These are phyloP conservation scores for Malus hybrid DNA, from an alignment of 331 rosid genomes.

Conservation along the genomic window DNA sequence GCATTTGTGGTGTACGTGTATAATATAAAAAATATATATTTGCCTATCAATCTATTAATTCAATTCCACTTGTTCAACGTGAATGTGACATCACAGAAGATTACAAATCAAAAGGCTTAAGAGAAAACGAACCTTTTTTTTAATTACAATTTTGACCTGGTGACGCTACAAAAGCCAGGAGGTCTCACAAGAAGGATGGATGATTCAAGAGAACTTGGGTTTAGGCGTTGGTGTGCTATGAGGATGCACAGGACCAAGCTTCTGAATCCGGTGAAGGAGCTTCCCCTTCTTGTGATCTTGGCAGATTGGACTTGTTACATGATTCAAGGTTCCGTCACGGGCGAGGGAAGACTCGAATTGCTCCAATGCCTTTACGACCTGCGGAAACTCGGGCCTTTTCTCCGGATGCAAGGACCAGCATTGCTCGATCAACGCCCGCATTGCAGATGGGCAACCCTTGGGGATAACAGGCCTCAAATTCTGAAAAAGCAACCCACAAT, in stretches of 20 bases:
- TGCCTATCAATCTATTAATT: constrained; percentile 29
- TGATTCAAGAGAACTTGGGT: constrained; percentile 62
- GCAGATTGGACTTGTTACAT: constrained; percentile 32
- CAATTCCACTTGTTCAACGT: constrained; percentile 15
- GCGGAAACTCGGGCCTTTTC: constrained; percentile 90
- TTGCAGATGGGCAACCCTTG: constrained; percentile 49
- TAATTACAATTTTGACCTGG: constrained; percentile 61
- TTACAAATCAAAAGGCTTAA: constrained; percentile 15
- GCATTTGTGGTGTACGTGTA: constrained; percentile 4
- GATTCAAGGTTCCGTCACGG: constrained; percentile 50
- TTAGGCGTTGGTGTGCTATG: constrained; percentile 43
- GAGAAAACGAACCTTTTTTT: constrained; percentile 40
- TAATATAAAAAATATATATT: constrained; percentile 13
- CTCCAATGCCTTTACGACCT: constrained; percentile 78
- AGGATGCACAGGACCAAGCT: constrained; percentile 59
- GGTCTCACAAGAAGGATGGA: constrained; percentile 25
- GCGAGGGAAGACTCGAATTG: constrained; percentile 62
- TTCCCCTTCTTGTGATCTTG: constrained; percentile 78
- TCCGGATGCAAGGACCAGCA: constrained; percentile 80
- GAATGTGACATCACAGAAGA: constrained; percentile 22
- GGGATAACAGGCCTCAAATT: constrained; percentile 70
- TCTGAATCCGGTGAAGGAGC: constrained; percentile 78
- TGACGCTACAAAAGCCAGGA: constrained; percentile 39
- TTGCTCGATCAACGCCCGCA: constrained; percentile 79
- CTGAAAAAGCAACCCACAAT: constrained; percentile 28